Evolutionary conservation across 768 basidiomycete species (phyloP).

Genomic region (Megacollybia marginata): DNA sequence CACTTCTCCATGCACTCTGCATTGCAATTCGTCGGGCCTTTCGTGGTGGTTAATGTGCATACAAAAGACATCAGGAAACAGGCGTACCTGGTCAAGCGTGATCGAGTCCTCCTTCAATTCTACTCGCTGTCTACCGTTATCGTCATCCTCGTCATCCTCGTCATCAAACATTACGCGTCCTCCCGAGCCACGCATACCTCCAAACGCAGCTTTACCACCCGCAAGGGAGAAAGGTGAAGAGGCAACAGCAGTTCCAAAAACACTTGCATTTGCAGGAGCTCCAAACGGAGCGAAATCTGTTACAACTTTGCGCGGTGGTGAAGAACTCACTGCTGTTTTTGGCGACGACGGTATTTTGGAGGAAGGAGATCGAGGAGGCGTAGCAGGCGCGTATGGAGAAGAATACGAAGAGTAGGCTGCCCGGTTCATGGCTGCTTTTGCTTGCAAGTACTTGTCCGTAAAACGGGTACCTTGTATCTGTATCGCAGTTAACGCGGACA

Average conservation of each 20-base stretch:
- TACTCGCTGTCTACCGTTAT: conserved; percentile 60
- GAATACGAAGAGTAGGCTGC: conserved; percentile 30
- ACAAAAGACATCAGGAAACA: not conserved
- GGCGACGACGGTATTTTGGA: conserved; percentile 37
- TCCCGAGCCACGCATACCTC: conserved; percentile 51
- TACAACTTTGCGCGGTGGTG: conserved; percentile 83
- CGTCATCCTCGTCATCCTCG: conserved; percentile 68
- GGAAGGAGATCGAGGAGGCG: conserved; percentile 33
- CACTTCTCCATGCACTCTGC: conserved; percentile 85
- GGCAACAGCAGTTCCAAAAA: conserved; percentile 79
- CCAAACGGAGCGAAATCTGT: conserved; percentile 86
- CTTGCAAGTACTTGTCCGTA: conserved; percentile 90
- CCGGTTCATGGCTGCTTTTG: conserved; percentile 52
- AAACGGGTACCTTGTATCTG: conserved; percentile 94
- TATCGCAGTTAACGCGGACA: not conserved
- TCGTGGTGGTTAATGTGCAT: conserved; percentile 1
- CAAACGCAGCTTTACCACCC: conserved; percentile 79
- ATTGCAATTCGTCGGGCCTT: conserved; percentile 80
- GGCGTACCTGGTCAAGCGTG: conserved; percentile 81
- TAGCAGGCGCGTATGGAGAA: conserved; percentile 42
- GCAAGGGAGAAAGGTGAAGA: conserved; percentile 75
- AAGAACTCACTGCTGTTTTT: conserved; percentile 24
- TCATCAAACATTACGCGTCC: conserved; percentile 36
- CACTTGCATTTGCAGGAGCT: conserved; percentile 63
- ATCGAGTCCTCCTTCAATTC: conserved; percentile 80